Evolutionary conservation across 345 rosid genomes (phyloP).

Genomic region (Combretum micranthum): DNA sequence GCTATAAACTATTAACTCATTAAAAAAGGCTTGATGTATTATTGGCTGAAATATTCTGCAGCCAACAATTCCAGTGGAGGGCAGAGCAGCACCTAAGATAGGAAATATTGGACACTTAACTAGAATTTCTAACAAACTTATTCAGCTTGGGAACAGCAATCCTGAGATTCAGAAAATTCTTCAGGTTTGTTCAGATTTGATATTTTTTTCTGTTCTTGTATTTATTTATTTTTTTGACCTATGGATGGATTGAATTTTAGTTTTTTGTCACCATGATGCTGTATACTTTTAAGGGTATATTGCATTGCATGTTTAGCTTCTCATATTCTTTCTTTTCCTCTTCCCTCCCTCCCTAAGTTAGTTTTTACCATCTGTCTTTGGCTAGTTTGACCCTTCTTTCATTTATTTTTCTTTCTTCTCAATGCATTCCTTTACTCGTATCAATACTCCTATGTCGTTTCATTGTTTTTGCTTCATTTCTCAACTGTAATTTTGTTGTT

Average conservation of each 20-base stretch:
- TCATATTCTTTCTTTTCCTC: too few relatives aligned
- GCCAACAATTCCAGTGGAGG: slow-evolving; percentile 74
- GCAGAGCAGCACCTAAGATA: slow-evolving; percentile 55
- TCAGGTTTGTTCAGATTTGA: slow-evolving; percentile 48
- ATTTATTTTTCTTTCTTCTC: too few relatives aligned
- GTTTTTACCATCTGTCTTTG: too few relatives aligned
- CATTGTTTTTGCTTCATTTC: neutral
- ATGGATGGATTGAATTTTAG: too few relatives aligned
- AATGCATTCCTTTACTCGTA: neutral
- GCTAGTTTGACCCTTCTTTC: too few relatives aligned
- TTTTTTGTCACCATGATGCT: too few relatives aligned
- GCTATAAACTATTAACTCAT: too few relatives aligned
- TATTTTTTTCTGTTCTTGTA: neutral
- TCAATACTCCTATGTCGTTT: slow-evolving; percentile 1
- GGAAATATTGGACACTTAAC: slow-evolving; percentile 91
- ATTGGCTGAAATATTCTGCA: slow-evolving; percentile 18
- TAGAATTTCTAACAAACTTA: slow-evolving; percentile 75
- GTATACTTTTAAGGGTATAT: neutral
- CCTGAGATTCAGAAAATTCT: slow-evolving; percentile 50
- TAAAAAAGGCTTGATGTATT: too few relatives aligned
- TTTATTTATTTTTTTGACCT: too few relatives aligned
- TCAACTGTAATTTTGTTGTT: neutral
- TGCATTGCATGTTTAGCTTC: neutral
- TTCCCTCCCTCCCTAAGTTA: too few relatives aligned
- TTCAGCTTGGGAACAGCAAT: slow-evolving; percentile 61